phyloP scores from a whole-genome alignment of 441 rosid species.

The Geranium incanum region DNA sequence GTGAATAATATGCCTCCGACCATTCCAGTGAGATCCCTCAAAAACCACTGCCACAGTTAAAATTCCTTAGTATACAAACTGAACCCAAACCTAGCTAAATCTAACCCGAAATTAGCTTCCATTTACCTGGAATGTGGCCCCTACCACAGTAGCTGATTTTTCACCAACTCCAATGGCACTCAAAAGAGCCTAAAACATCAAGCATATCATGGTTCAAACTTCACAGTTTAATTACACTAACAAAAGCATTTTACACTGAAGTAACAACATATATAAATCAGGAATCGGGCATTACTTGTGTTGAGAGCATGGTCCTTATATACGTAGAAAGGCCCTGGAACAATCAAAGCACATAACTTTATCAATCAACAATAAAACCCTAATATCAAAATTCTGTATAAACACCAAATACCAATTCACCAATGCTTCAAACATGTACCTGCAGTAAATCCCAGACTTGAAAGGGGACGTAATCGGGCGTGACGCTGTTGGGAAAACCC shows the following conservation, averaged over 20 bases:
- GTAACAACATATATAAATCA: neutral
- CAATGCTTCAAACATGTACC: slow-evolving; percentile 30
- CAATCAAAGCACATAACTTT: neutral
- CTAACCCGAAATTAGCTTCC: neutral
- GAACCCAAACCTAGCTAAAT: neutral
- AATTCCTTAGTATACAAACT: slow-evolving; percentile 9
- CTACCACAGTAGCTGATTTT: slow-evolving; percentile 89
- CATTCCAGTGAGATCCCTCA: slow-evolving; percentile 95
- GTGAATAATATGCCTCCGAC: slow-evolving; percentile 89
- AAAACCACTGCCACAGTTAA: slow-evolving; percentile 65
- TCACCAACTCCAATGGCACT: slow-evolving; percentile 97
- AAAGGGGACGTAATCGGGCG: slow-evolving; percentile 79
- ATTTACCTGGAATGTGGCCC: slow-evolving; percentile 89
- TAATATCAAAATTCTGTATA: slow-evolving; percentile 8
- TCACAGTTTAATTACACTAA: neutral
- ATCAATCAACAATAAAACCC: neutral
- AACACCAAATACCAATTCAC: neutral
- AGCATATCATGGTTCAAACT: neutral
- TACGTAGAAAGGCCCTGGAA: slow-evolving; percentile 79
- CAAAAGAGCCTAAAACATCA: slow-evolving; percentile 57
- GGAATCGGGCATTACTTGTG: slow-evolving; percentile 49
- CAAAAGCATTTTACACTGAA: neutral
- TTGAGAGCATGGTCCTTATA: slow-evolving; percentile 91
- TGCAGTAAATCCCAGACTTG: slow-evolving; percentile 94
- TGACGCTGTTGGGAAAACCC: slow-evolving; percentile 89